phyloP scores from a whole-genome alignment of 163 green algal species.

The Scenedesmus sp. region DNA sequence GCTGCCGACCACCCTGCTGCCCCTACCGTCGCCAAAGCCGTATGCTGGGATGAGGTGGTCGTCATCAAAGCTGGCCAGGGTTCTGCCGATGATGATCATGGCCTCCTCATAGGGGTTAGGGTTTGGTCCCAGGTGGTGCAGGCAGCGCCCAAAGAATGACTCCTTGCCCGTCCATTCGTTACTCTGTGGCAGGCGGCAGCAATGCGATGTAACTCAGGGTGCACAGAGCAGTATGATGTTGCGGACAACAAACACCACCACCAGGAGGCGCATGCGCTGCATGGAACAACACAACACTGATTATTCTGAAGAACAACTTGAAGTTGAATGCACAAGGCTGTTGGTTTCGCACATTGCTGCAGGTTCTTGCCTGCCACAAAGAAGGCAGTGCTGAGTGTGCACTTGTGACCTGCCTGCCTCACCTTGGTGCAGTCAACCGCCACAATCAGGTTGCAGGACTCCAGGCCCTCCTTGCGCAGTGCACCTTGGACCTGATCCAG shows the following conservation, averaged over 20 bases:
- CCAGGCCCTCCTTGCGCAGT: constrained; percentile 63
- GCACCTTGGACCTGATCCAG: constrained; percentile 63
- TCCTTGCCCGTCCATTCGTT: constrained; percentile 83
- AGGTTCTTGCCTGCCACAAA: not conserved
- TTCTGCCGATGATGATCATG: constrained; percentile 68
- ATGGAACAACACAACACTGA: too few species aligned
- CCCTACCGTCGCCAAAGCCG: constrained; percentile 75
- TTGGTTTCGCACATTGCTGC: not conserved
- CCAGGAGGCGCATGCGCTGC: not conserved
- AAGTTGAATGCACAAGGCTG: not conserved
- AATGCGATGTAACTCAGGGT: not conserved
- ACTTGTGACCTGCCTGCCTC: not conserved
- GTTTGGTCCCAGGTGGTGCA: constrained; percentile 60
- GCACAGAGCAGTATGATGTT: not conserved
- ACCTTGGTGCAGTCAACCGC: constrained; percentile 78
- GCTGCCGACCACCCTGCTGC: not conserved
- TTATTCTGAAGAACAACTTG: too few species aligned
- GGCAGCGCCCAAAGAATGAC: constrained; percentile 56
- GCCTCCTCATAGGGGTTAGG: constrained; percentile 74
- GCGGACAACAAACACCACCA: not conserved
- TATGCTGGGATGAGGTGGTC: constrained; percentile 76
- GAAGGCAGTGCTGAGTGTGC: not conserved
- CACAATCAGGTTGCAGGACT: constrained; percentile 73
- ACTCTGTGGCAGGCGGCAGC: constrained; percentile 59
- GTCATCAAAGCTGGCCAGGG: constrained; percentile 75